These are phyloP conservation scores for Leucosporidium creatinivorum DNA, from an alignment of 768 basidiomycete species.

Conservation along the genomic window DNA sequence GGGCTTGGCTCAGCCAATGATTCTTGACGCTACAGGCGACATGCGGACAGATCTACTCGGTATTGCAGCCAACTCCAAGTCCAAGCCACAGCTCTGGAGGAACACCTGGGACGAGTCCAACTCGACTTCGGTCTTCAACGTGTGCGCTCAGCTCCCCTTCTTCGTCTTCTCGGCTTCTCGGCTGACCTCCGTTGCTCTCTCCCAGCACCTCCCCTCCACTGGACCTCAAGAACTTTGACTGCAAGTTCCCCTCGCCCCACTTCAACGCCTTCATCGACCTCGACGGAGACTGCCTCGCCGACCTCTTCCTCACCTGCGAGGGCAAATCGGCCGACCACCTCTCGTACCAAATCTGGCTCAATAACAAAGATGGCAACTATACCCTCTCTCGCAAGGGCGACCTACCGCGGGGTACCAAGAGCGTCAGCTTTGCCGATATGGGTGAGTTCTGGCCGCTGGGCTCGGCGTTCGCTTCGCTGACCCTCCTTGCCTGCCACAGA, in stretches of 20 bases:
- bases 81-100: constrained; percentile 57
- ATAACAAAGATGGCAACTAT: constrained; percentile 70
- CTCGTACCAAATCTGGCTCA: constrained; percentile 86
- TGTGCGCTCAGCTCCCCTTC: constrained; percentile 49
- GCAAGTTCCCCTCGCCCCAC: constrained; percentile 77
- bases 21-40: constrained; percentile 78
- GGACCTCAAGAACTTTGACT: constrained; percentile 41
- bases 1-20: constrained; percentile 67
- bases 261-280: constrained; percentile 91
- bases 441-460: constrained; percentile 49
- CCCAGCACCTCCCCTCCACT: constrained; percentile 21
- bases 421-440: constrained; percentile 84
- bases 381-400: constrained; percentile 55
- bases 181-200: background rate
- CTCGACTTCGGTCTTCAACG: constrained; percentile 53
- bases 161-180: background rate
- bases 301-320: constrained; percentile 82
- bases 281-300: constrained; percentile 90
- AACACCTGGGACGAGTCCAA: constrained; percentile 67
- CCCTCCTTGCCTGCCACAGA: constrained; percentile 45
- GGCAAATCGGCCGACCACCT: constrained; percentile 48
- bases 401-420: constrained; percentile 63
- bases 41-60: constrained; percentile 85
- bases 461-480: background rate
- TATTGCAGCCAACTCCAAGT: constrained; percentile 46